Conservation (phyloP, 1,284 basidiomycete species). For the Rhodotorula sp. region DNA sequence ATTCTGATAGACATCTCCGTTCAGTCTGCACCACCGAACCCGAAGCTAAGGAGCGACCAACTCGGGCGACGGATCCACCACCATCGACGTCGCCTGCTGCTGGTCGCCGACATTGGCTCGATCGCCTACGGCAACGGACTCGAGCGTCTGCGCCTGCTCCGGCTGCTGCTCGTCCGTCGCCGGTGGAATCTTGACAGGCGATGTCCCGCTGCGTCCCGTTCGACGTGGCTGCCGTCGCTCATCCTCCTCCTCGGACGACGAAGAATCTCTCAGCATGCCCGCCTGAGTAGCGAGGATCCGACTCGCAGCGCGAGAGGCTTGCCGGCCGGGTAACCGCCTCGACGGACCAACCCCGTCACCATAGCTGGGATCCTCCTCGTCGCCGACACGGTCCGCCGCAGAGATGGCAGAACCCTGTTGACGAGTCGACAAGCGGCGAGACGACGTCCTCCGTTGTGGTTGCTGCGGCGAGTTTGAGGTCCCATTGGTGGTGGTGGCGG, state of each 20-base stretch:
- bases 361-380: neutral
- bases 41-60: neutral
- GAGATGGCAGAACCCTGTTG: neutral
- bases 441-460: neutral
- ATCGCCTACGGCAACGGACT: neutral
- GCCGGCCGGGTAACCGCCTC: neutral
- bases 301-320: neutral
- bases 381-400: neutral
- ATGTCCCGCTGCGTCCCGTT: neutral
- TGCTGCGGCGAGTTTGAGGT: neutral
- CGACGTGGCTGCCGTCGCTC: neutral
- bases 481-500: too few species aligned
- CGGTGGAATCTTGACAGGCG: neutral
- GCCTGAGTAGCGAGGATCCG: neutral
- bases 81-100: neutral
- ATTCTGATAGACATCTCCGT: neutral
- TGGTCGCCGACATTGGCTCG: neutral
- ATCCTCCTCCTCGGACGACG: neutral
- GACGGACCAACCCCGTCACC: neutral
- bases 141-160: neutral
- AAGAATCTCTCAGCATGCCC: neutral
- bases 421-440: neutral
- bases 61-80: neutral
- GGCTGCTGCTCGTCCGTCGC: neutral
- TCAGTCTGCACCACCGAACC: neutral